Evolutionary conservation across 2,329 filamentous ascomycete species (phyloP).

Genomic region (Penicillium sp.): DNA sequence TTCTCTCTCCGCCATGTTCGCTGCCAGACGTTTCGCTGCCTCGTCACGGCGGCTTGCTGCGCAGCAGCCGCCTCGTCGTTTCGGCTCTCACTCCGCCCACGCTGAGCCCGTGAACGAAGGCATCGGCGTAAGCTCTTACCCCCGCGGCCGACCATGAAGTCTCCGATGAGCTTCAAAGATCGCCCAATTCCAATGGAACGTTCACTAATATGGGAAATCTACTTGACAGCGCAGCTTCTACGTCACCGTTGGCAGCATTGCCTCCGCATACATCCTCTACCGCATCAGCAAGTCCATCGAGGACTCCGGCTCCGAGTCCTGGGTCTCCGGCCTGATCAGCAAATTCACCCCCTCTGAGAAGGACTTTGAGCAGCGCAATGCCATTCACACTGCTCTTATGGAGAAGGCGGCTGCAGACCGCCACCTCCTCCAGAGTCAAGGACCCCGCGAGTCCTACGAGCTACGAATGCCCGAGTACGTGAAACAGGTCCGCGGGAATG

Average conservation of each 20-base stretch:
- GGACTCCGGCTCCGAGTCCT: conserved; percentile 40
- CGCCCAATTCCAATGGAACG: conserved; percentile 6
- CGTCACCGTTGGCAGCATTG: conserved; percentile 43
- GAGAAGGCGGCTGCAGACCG: conserved; percentile 64
- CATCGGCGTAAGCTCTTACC: conserved; percentile 43
- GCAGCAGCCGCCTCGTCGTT: conserved; percentile 44
- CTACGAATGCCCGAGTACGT: conserved; percentile 66
- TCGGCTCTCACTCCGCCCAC: conserved; percentile 43
- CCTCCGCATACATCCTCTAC: conserved; percentile 44
- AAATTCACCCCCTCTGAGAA: conserved; percentile 56
- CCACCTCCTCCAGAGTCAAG: conserved; percentile 55
- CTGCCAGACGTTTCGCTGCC: conserved; percentile 41
- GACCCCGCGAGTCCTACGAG: conserved; percentile 46
- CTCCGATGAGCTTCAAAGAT: conserved; percentile 7
- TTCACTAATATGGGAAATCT: conserved; percentile 18
- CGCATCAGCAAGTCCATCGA: conserved; percentile 38
- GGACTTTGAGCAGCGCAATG: conserved; percentile 56
- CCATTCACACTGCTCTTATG: conserved; percentile 58
- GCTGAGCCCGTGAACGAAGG: conserved; percentile 46
- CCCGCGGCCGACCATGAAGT: conserved; percentile 9
- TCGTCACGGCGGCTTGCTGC: conserved; percentile 38
- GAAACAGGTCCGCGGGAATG: not conserved
- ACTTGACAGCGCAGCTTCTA: conserved; percentile 48
- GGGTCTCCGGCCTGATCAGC: conserved; percentile 50
- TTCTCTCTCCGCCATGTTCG: conserved; percentile 40